Evolutionary conservation across 2,329 filamentous ascomycete species (phyloP).

Genomic region (Colletotrichum liaoningense): DNA sequence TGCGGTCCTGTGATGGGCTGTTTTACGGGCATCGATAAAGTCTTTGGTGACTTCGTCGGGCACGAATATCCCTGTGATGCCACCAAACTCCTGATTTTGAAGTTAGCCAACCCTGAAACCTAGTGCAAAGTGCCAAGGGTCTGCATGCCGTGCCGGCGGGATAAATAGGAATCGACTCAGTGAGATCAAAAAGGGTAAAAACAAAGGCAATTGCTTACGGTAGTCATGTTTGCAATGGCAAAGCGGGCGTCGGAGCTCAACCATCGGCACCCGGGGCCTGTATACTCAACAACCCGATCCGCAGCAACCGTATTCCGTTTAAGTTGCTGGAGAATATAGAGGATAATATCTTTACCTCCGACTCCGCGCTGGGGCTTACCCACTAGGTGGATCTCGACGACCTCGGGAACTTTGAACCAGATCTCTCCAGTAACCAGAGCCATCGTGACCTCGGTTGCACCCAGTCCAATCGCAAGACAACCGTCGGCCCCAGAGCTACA

Average conservation of each 20-base stretch:
- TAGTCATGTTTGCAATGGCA: slow-evolving; percentile 50
- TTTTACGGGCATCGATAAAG: slow-evolving; percentile 48
- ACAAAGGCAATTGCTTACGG: neutral
- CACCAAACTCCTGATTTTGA: slow-evolving; percentile 50
- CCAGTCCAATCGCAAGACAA: slow-evolving; percentile 50
- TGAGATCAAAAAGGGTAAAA: neutral
- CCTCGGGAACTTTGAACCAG: slow-evolving; percentile 53
- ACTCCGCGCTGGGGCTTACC: slow-evolving; percentile 46
- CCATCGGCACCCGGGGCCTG: slow-evolving; percentile 45
- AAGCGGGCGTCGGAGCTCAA: slow-evolving; percentile 52
- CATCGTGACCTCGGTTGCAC: slow-evolving; percentile 51
- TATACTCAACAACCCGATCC: slow-evolving; percentile 52
- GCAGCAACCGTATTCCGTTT: slow-evolving; percentile 53
- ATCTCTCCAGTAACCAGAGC: slow-evolving; percentile 51
- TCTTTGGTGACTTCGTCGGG: slow-evolving; percentile 50
- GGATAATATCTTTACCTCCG: slow-evolving; percentile 52
- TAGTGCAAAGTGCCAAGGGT: neutral
- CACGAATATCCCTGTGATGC: slow-evolving; percentile 54
- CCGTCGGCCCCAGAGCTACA: slow-evolving; percentile 50
- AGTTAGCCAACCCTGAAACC: slow-evolving; percentile 23
- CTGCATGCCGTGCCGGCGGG: neutral
- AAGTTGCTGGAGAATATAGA: slow-evolving; percentile 49
- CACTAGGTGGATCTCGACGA: slow-evolving; percentile 46
- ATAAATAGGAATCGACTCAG: neutral
- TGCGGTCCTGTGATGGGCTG: slow-evolving; percentile 45